These are phyloP conservation scores for Infundibulicybe gibba DNA, from an alignment of 768 basidiomycete species.

Conservation along the genomic window DNA sequence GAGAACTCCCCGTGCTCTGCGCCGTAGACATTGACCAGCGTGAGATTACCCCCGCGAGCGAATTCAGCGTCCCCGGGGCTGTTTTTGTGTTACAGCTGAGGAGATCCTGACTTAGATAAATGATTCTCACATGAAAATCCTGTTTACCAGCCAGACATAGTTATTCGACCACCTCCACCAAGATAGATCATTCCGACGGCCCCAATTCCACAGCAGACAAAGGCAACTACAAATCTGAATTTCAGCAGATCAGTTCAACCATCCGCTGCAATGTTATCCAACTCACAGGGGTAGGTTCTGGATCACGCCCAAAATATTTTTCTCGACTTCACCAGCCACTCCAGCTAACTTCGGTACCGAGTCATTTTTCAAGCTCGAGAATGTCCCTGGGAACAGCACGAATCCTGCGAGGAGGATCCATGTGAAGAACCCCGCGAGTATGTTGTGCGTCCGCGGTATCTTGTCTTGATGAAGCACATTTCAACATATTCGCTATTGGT, in stretches of 20 bases:
- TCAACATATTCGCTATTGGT: conserved; percentile 52
- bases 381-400: conserved; percentile 60
- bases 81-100: not conserved
- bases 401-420: conserved; percentile 65
- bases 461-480: conserved; percentile 60
- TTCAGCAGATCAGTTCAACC: not conserved
- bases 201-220: conserved; percentile 52
- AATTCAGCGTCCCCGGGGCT: conserved; percentile 59
- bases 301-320: conserved; percentile 29
- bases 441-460: conserved; percentile 46
- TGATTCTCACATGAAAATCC: conserved; percentile 50
- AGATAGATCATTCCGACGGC: conserved; percentile 51
- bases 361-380: conserved; percentile 40
- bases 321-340: conserved; percentile 22
- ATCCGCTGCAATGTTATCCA: not conserved
- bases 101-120: not conserved
- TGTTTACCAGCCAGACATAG: conserved; percentile 56
- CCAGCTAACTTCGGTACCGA: conserved; percentile 4
- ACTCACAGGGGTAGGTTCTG: conserved; percentile 41
- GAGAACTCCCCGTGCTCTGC: conserved; percentile 43
- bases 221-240: conserved; percentile 49
- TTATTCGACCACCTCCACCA: conserved; percentile 60
- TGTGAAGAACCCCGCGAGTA: conserved; percentile 52
- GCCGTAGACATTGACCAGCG: conserved; percentile 47
- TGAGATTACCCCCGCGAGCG: conserved; percentile 55